Percentiles rank a stretch among this genome's conserved stretches.
These are phyloP conservation scores for Tetracladium setigerum DNA, from an alignment of 495 filamentous ascomycete genomes.

Conservation along the genomic window DNA sequence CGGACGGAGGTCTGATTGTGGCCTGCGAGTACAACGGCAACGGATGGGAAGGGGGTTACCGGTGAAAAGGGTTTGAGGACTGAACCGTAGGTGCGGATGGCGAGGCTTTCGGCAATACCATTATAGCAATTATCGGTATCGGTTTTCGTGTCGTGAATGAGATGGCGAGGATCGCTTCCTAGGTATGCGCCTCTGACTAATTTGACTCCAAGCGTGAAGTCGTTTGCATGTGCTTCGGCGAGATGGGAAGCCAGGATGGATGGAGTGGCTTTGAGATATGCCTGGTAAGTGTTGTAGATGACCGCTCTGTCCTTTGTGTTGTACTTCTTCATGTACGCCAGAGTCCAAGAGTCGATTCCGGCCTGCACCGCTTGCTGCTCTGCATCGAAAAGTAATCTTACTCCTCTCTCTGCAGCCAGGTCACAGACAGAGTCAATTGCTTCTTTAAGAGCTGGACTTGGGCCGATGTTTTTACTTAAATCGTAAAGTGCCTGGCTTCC, in stretches of 20 bases:
- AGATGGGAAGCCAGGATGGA: conserved; percentile 59
- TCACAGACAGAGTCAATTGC: conserved; percentile 74
- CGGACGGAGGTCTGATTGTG: conserved; percentile 82
- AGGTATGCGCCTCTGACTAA: conserved; percentile 91
- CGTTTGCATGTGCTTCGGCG: conserved; percentile 52
- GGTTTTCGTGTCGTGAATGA: conserved; percentile 75
- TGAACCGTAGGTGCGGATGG: conserved; percentile 35
- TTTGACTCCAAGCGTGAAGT: conserved; percentile 80
- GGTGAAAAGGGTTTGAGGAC: conserved; percentile 36
- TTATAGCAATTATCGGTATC: conserved; percentile 70
- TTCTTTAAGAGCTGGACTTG: conserved; percentile 52
- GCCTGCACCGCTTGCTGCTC: conserved; percentile 76
- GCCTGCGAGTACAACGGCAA: conserved; percentile 75
- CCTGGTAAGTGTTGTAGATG: conserved; percentile 74
- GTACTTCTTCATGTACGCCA: conserved; percentile 67
- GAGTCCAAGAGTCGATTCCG: conserved; percentile 81
- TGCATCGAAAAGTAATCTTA: conserved; percentile 80
- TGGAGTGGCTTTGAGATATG: conserved; percentile 70
- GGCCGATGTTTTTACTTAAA: conserved; percentile 48
- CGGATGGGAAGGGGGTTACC: conserved; percentile 46
- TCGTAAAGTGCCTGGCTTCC: conserved; percentile 64
- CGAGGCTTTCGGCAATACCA: conserved; percentile 47
- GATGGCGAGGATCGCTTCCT: conserved; percentile 64
- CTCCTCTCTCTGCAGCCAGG: conserved; percentile 59
- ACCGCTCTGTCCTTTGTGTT: conserved; percentile 67